Evolutionary conservation across 2,329 filamentous ascomycete genomes (phyloP).

Genomic region (Trichocomaceae sp.): DNA sequence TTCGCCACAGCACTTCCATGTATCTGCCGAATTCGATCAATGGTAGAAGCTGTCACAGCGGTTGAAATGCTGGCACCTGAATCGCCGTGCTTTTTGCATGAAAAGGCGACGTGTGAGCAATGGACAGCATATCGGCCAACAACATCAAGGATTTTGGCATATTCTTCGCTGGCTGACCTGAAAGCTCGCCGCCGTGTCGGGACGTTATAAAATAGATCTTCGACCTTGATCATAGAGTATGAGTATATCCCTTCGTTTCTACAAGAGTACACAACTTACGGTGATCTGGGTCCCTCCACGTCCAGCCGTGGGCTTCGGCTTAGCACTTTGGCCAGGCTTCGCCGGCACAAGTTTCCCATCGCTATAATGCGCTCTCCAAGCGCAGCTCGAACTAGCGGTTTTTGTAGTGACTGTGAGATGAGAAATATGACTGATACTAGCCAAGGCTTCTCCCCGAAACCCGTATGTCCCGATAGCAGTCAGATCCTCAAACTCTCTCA

Average conservation of each 20-base stretch:
- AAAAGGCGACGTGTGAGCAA: slow-evolving; percentile 84
- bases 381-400: slow-evolving; percentile 77
- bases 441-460: slow-evolving; percentile 92
- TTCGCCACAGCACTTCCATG: slow-evolving; percentile 79
- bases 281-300: slow-evolving; percentile 89
- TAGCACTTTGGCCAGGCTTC: slow-evolving; percentile 79
- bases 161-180: slow-evolving; percentile 85
- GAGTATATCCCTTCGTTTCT: not conserved
- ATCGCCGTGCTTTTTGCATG: slow-evolving; percentile 94
- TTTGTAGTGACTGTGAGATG: slow-evolving; percentile 93
- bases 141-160: slow-evolving; percentile 94
- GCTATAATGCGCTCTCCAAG: slow-evolving; percentile 83
- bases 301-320: slow-evolving; percentile 82
- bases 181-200: slow-evolving; percentile 84
- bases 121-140: slow-evolving; percentile 91
- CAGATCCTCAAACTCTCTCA: slow-evolving; percentile 88
- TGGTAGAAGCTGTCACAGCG: slow-evolving; percentile 61
- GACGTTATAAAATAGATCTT: slow-evolving; percentile 96
- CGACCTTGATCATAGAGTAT: slow-evolving; percentile 48
- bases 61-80: slow-evolving; percentile 75
- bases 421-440: slow-evolving; percentile 97
- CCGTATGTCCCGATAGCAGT: slow-evolving; percentile 88
- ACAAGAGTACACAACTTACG: slow-evolving; percentile 37
- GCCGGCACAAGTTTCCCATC: slow-evolving; percentile 72
- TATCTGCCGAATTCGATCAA: slow-evolving; percentile 84